These are phyloP conservation scores for Penicillium longicatenatum DNA, from an alignment of 495 filamentous ascomycete genomes.

Conservation along the genomic window DNA sequence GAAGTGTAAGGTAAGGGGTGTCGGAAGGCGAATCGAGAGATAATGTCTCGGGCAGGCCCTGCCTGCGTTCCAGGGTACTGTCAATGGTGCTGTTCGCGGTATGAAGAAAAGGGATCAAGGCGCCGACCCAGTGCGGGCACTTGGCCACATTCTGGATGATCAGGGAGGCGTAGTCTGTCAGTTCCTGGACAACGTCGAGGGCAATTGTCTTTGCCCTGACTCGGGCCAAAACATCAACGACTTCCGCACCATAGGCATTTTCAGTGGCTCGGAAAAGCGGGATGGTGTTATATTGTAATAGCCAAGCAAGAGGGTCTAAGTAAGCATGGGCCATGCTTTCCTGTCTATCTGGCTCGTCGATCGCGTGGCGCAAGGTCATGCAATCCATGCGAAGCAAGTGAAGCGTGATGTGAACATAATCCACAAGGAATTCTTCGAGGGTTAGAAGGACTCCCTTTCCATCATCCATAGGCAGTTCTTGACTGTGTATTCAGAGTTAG, in stretches of 20 bases:
- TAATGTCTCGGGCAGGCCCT: conserved; percentile 3
- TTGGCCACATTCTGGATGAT: conserved; percentile 14
- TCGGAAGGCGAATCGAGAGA: conserved; percentile 20
- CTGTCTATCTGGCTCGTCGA: conserved; percentile 27
- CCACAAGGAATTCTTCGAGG: conserved; percentile 41
- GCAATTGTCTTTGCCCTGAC: conserved; percentile 32
- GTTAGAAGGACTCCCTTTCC: conserved; percentile 25
- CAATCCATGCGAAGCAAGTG: conserved; percentile 42
- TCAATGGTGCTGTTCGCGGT: conserved; percentile 24
- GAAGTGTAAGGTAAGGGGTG: conserved; percentile 18
- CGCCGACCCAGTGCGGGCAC: background rate
- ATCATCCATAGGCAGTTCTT: conserved; percentile 33
- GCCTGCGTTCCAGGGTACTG: conserved; percentile 18
- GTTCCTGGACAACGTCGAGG: conserved; percentile 19
- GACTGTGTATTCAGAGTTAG: conserved; percentile 21
- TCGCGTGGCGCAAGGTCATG: conserved; percentile 22
- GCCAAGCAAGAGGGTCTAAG: conserved; percentile 31
- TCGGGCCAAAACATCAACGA: conserved; percentile 26
- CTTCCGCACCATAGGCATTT: conserved; percentile 23
- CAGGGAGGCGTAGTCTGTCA: conserved; percentile 31
- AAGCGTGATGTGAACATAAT: conserved; percentile 36
- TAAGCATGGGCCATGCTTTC: conserved; percentile 34
- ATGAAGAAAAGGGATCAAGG: background rate
- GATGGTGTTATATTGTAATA: conserved; percentile 30
- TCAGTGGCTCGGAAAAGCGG: conserved; percentile 38